phyloP scores from a whole-genome alignment of 306 rosid genomes.

The Cicer bijugum region DNA sequence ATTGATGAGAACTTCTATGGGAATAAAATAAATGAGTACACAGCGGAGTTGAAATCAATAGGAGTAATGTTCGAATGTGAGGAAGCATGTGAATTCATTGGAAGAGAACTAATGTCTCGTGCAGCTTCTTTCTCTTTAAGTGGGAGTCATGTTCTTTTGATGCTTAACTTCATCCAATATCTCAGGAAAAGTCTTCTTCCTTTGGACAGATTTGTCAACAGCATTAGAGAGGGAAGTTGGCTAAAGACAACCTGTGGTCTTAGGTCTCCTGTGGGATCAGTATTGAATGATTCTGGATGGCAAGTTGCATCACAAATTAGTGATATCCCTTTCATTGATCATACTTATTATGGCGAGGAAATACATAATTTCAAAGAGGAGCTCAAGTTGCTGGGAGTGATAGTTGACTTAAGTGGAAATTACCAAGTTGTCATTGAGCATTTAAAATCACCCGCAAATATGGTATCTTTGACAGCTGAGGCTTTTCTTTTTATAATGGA shows the following conservation, averaged over 20 bases:
- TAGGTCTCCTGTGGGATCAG: slow-evolving; percentile 68
- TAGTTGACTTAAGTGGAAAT: slow-evolving; percentile 44
- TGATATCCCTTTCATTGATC: slow-evolving; percentile 67
- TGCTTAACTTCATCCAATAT: slow-evolving; percentile 61
- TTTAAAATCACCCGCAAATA: slow-evolving; percentile 53
- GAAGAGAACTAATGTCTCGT: slow-evolving; percentile 64
- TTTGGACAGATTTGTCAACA: slow-evolving; percentile 44
- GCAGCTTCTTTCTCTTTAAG: slow-evolving; percentile 52
- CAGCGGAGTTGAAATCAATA: slow-evolving; percentile 61
- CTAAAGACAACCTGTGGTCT: slow-evolving; percentile 59
- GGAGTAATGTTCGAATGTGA: slow-evolving; percentile 72
- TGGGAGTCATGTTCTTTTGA: slow-evolving; percentile 50
- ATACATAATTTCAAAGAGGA: slow-evolving; percentile 52
- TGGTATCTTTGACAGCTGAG: slow-evolving; percentile 49
- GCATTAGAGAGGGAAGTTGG: slow-evolving; percentile 55
- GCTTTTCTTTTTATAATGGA: slow-evolving; percentile 49
- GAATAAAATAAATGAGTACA: slow-evolving; percentile 43
- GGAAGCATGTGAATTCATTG: slow-evolving; percentile 71
- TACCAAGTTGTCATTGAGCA: slow-evolving; percentile 53
- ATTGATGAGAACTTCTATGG: slow-evolving; percentile 65
- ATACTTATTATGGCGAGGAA: slow-evolving; percentile 54
- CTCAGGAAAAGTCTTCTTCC: slow-evolving; percentile 47
- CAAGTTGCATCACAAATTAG: slow-evolving; percentile 59
- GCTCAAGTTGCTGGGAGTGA: slow-evolving; percentile 68
- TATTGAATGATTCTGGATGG: slow-evolving; percentile 61